Evolutionary conservation across 805 yeast species (phyloP).

Genomic region (Peterozyma toletana): DNA sequence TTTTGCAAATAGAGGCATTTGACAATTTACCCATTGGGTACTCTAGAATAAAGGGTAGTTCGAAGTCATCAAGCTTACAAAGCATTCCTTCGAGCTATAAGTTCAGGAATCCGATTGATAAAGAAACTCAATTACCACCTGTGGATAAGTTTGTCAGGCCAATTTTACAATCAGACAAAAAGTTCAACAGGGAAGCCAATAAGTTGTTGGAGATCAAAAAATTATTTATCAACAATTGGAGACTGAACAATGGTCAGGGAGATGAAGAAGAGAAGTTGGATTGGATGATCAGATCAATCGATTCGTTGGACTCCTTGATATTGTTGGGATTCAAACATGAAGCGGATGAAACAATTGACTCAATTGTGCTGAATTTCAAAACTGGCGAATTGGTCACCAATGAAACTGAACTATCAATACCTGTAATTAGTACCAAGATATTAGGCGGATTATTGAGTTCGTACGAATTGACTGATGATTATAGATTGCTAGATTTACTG

Average conservation of each 20-base stretch:
- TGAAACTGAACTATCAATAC: slow-evolving; percentile 68
- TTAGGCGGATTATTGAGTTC: slow-evolving; percentile 78
- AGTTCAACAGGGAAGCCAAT: background rate
- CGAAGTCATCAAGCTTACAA: background rate
- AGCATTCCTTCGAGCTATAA: background rate
- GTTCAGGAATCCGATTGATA: slow-evolving; percentile 1
- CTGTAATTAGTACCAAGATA: slow-evolving; percentile 77
- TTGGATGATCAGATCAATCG: slow-evolving; percentile 63
- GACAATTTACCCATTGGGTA: slow-evolving; percentile 2
- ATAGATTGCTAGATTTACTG: slow-evolving; percentile 30
- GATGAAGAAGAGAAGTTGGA: slow-evolving; percentile 5
- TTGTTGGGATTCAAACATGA: slow-evolving; percentile 50
- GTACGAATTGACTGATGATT: slow-evolving; percentile 36
- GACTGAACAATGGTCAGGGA: background rate
- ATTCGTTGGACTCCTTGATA: slow-evolving; percentile 72
- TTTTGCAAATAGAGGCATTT: background rate
- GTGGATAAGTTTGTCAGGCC: no score
- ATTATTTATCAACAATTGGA: slow-evolving; percentile 7
- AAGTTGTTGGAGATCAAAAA: background rate
- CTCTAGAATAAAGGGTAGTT: slow-evolving; percentile 1
- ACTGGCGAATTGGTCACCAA: slow-evolving; percentile 42
- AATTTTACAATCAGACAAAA: background rate
- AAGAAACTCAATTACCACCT: background rate
- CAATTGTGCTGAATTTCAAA: slow-evolving; percentile 30
- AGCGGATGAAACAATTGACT: slow-evolving; percentile 33